phyloP scores from a whole-genome alignment of 2,329 filamentous ascomycete genomes.

The Aspergillus awamori region DNA sequence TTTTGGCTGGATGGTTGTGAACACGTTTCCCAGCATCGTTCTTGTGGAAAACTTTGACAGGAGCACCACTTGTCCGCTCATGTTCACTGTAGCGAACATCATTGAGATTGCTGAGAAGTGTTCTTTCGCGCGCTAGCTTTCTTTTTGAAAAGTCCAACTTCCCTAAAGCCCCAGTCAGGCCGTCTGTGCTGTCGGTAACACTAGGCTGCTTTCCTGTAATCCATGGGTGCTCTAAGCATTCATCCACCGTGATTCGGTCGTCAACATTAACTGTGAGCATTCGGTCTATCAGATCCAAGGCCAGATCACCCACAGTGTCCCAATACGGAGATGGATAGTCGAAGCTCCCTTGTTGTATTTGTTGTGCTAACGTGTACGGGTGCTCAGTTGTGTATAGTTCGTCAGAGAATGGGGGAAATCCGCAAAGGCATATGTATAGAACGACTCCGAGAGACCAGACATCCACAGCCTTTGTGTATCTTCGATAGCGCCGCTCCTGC shows the following conservation, averaged over 20 bases:
- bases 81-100: conserved; percentile 66
- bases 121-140: conserved; percentile 79
- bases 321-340: conserved; percentile 97
- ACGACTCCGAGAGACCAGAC: conserved; percentile 98
- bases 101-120: conserved; percentile 80
- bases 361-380: conserved; percentile 82
- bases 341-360: conserved; percentile 86
- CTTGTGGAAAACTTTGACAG: conserved; percentile 75
- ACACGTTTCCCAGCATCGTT: conserved; percentile 58
- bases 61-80: conserved; percentile 57
- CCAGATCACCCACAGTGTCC: conserved; percentile 83
- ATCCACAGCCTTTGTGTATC: conserved; percentile 93
- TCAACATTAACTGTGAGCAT: conserved; percentile 91
- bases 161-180: conserved; percentile 82
- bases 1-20: conserved; percentile 45
- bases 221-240: conserved; percentile 92
- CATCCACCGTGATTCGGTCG: conserved; percentile 81
- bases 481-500: conserved; percentile 75
- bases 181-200: conserved; percentile 84
- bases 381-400: conserved; percentile 81
- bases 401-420: conserved; percentile 95
- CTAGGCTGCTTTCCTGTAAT: conserved; percentile 64
- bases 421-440: conserved; percentile 94
- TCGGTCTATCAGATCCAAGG: conserved; percentile 87
- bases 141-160: conserved; percentile 81